A percentile compares a stretch with the other conserved stretches of the same genome.
These are phyloP conservation scores for Skeletonema costatum DNA, from an alignment of 108 stramenopile species.

Conservation along the genomic window DNA sequence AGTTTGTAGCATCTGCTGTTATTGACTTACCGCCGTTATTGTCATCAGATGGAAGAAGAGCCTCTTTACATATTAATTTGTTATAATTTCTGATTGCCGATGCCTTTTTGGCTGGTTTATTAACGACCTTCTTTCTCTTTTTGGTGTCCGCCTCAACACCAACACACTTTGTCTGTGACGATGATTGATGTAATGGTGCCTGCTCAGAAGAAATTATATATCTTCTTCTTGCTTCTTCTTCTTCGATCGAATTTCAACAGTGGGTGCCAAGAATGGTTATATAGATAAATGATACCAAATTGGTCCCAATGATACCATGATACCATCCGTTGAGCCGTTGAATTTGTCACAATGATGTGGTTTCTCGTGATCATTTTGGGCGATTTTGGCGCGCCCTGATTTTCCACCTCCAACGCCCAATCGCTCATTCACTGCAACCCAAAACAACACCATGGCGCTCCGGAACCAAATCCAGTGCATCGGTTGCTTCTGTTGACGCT, in stretches of 20 bases:
- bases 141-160: neutral
- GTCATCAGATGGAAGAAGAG: neutral
- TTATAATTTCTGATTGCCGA: conserved; percentile 19
- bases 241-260: neutral
- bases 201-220: neutral
- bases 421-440: no score
- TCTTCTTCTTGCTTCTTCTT: neutral
- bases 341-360: no score
- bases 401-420: no score
- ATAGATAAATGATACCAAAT: no score
- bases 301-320: no score
- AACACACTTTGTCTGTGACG: neutral
- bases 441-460: no score
- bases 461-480: no score
- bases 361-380: no score
- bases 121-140: neutral
- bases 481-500: no score
- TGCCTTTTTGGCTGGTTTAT: conserved; percentile 6
- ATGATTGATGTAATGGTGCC: neutral
- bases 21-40: neutral
- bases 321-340: no score
- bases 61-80: neutral
- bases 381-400: no score
- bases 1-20: neutral
- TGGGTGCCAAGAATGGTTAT: no score